Percentiles rank a stretch among this genome's conserved stretches.
These are phyloP conservation scores for Alternaria ventricosa DNA, from an alignment of 2,329 filamentous ascomycete species.

Conservation along the genomic window DNA sequence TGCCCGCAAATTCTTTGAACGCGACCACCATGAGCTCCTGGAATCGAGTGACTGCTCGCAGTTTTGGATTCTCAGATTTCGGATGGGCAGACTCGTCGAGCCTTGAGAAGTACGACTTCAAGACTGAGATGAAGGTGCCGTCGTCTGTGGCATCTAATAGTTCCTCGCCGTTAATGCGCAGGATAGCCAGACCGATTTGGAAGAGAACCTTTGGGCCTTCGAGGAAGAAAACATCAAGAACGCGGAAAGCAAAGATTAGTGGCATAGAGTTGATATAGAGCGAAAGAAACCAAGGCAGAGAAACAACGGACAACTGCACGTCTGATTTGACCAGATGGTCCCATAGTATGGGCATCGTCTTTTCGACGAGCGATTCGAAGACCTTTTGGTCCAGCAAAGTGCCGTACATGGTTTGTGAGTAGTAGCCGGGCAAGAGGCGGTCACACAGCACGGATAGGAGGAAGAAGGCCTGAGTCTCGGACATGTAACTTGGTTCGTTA, in stretches of 20 bases:
- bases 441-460: constrained; percentile 91
- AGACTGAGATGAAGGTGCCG: constrained; percentile 92
- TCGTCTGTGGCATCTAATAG: constrained; percentile 92
- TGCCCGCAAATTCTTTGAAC: constrained; percentile 96
- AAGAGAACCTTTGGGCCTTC: constrained; percentile 98
- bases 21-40: constrained; percentile 99
- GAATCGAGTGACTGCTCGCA: constrained; percentile 91
- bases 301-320: constrained; percentile 96
- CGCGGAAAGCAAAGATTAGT: constrained; percentile 93
- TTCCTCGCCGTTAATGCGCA: constrained; percentile 96
- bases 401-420: constrained; percentile 99
- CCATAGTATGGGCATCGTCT: constrained; percentile 98
- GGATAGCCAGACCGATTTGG: constrained; percentile 94
- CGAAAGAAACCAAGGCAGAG: constrained; percentile 95
- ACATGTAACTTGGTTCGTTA: constrained; percentile 75
- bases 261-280: constrained; percentile 99
- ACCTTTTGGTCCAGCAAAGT: constrained; percentile 96
- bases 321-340: constrained; percentile 97
- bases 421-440: constrained; percentile 91
- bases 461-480: constrained; percentile 94
- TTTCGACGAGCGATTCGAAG: constrained; percentile 97
- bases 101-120: constrained; percentile 92
- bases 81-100: constrained; percentile 96
- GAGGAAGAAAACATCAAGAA: constrained; percentile 96
- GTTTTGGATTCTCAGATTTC: constrained; percentile 91